Base-by-base conservation (phyloP, 2,329 filamentous ascomycete species). In the Microascus cirrosus region DNA sequence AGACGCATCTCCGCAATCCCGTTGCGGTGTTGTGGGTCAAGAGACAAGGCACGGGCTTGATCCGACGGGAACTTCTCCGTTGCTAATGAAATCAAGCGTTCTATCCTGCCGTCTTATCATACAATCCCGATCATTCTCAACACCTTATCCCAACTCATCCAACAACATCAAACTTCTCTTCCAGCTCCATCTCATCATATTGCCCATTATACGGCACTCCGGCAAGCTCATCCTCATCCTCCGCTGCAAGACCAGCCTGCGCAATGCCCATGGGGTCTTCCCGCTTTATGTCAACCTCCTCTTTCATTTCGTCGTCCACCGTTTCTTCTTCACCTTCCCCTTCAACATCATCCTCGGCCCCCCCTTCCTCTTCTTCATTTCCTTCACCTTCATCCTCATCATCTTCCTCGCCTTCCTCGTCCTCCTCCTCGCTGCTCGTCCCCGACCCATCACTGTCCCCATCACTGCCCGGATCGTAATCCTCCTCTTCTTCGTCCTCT, bases 401-500 rank as follows among this genome's bases (percentile, higher is more conserved):
- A 0, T 64, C 70, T 0, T 66, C 69, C 0, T 71, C 76, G 2
- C 76, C 80, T 2, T 80, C 80, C 0, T 79, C 80, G 1, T 78
- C 78, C 0, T 77, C 77, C 0, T 77, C 79, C 3, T 79, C 80
- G 15, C 71, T 74, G 35, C 74, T 77, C 1, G 66, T 66, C 0
- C 80, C 81, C 1, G 76, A 79, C 0, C 82, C 81, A 12, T 80
- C 82, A 56, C 80, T 83, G 5, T 84, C 81, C 0, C 74, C 81
- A 5, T 84, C 81, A 45, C 76, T 81, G 0, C 80, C 81, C 0
- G 84, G 84, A 59, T 86, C 81, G 62, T 86, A 86, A 63, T 86
- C 83, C 62, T 86, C 83, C 62, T 86, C 84, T 4, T 83, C 74
- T 58, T 84, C 82, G 54, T 84, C 83, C 58, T 85, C 82, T 1